Conservation (phyloP, 106 monocot species). For the Phalaenopsis aphrodite region DNA sequence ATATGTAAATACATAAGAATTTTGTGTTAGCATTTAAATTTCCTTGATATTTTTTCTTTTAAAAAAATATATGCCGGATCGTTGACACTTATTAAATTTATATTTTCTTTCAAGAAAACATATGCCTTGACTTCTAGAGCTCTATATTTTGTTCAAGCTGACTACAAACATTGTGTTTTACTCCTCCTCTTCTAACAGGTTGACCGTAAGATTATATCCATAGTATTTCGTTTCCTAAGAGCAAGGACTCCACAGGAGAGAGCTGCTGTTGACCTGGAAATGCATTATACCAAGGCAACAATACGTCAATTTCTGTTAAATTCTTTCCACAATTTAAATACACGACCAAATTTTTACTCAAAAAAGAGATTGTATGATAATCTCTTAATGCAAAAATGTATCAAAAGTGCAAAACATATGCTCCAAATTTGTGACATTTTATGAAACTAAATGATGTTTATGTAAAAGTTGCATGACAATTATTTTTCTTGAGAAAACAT, state of each 20-base stretch:
- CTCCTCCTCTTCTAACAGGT: constrained; percentile 24
- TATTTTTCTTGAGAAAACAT: not conserved
- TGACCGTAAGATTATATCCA: constrained; percentile 67
- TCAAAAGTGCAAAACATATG: too few relatives aligned
- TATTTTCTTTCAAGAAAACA: not conserved
- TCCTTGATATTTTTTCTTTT: too few relatives aligned
- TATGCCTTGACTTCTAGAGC: not conserved
- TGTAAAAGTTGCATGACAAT: too few relatives aligned
- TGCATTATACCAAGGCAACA: constrained; percentile 80
- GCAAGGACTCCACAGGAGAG: constrained; percentile 93
- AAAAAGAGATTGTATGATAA: too few relatives aligned
- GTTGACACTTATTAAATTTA: not conserved
- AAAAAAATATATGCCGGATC: too few relatives aligned
- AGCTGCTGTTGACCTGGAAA: constrained; percentile 90
- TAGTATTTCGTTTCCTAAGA: constrained; percentile 77
- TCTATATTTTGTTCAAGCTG: not conserved
- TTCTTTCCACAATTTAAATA: not conserved
- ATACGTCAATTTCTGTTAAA: constrained; percentile 4
- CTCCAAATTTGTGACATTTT: too few relatives aligned
- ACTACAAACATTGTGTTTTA: not conserved
- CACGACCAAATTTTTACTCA: not conserved
- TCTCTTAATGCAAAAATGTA: too few relatives aligned
- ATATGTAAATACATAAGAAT: too few relatives aligned
- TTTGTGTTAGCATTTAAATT: too few relatives aligned
- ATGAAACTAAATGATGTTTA: too few relatives aligned